Base-by-base conservation (phyloP, 345 rosid genomes). In the Raphanus raphanistrum region DNA sequence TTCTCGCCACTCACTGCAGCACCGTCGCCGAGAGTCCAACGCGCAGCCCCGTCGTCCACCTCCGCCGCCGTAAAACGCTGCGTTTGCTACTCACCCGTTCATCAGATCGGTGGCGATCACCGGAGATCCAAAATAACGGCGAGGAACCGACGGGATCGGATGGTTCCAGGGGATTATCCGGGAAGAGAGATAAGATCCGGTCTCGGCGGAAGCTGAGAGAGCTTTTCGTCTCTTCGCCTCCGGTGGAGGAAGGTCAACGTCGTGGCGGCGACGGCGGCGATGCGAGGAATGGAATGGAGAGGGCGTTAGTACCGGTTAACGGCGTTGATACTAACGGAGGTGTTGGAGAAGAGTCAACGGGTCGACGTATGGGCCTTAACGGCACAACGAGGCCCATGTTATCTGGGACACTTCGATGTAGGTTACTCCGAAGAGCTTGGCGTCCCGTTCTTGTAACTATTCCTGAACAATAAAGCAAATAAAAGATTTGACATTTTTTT, bases 61-160 rank as follows among this genome's bases (percentile, higher is more conserved):
- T 90, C 82, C 97, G 92, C 85, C 97, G 96, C 73, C 90, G 97
- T 25, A 89, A 83, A 80, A 94, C 98, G 21, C 91, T 94, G 63
- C 97, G 95, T 63, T 90, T 90, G 86, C 79, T 94, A 28, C 90
- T 94, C 73, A 82, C 73, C 41, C 84, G 89, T 41, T 84, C 91
- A 59, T 71, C 87, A 17, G 88, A 83, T 66, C 86, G 83, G 16
- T 88, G 85, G 33, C 83, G 87, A 1, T 72, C 68, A 12, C 73
- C 81, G 13, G 78, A 74, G 31, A 82, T 67, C 66, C 79, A 28
- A 8, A 76, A 21, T 4, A 54, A 64, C 52, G 35, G 32, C 29
- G 84, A 76, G 4, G 82, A 82, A 62, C 80, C 84, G 10, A 74
- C 74, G 65, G 78, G 79, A 50, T 68, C 59, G 25, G 81, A 79